These are phyloP conservation scores for Rosa multiflora DNA, from an alignment of 306 rosid species.

Conservation along the genomic window DNA sequence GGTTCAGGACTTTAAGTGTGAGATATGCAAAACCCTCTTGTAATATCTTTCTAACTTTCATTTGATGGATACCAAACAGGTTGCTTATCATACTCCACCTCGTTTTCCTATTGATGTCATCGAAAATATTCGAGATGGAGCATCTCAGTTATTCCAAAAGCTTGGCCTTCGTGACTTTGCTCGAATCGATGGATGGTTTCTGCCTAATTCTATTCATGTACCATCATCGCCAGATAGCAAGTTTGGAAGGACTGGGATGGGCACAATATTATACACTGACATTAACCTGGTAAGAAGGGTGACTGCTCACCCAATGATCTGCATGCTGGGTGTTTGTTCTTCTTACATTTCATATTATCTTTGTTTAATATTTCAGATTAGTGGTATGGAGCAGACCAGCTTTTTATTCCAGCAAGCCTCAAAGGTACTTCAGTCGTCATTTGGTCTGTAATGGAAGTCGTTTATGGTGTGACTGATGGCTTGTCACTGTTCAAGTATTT, in stretches of 20 bases:
- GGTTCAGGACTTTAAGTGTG: not conserved
- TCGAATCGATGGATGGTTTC: constrained; percentile 94
- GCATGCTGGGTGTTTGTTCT: constrained; percentile 15
- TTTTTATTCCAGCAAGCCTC: constrained; percentile 98
- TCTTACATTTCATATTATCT: constrained; percentile 15
- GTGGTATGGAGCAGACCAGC: constrained; percentile 99
- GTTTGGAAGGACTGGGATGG: constrained; percentile 68
- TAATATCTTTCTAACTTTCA: constrained; percentile 28
- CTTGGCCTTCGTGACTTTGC: constrained; percentile 85
- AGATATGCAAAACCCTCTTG: not conserved
- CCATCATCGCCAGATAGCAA: constrained; percentile 44
- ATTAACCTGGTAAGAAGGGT: constrained; percentile 78
- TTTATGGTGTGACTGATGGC: constrained; percentile 9
- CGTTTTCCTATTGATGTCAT: constrained; percentile 77
- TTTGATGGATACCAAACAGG: constrained; percentile 47
- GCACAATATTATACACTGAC: constrained; percentile 77
- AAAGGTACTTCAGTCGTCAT: constrained; percentile 52
- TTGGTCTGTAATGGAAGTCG: constrained; percentile 14
- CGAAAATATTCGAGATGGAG: constrained; percentile 79
- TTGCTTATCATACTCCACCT: constrained; percentile 94
- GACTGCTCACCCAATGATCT: constrained; percentile 22
- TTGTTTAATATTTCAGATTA: constrained; percentile 59
- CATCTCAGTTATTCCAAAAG: constrained; percentile 62
- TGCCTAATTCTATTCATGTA: constrained; percentile 53
- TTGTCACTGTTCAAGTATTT: not conserved